Conservation (phyloP, 495 filamentous ascomycete species). For the Chaetomium cochliodes region DNA sequence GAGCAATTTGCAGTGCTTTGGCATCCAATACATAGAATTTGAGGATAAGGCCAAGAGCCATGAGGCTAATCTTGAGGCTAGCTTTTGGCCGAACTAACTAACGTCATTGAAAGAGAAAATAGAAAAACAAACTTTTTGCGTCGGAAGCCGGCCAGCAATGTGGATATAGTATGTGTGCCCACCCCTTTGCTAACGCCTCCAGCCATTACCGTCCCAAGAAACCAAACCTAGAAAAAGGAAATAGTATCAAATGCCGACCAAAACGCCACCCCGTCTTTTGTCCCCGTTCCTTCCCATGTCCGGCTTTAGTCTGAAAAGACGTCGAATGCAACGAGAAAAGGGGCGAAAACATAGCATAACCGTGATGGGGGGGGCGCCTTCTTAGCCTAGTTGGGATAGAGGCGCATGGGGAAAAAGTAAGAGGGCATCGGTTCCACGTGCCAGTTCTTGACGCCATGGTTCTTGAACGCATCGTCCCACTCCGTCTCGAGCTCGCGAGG, state of each 20-base stretch:
- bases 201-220: background rate
- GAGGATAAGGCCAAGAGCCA: background rate
- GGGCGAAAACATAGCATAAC: slow-evolving; percentile 3
- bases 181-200: background rate
- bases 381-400: slow-evolving; percentile 44
- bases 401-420: slow-evolving; percentile 50
- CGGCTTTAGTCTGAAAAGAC: slow-evolving; percentile 7
- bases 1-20: too few species aligned
- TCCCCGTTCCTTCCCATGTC: slow-evolving; percentile 1
- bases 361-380: background rate
- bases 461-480: slow-evolving; percentile 47
- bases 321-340: slow-evolving; percentile 9
- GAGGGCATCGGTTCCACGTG: slow-evolving; percentile 53
- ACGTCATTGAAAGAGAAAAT: background rate
- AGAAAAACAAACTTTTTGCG: background rate
- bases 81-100: background rate
- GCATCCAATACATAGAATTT: background rate
- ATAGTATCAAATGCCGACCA: background rate
- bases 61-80: background rate
- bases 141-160: slow-evolving; percentile 6
- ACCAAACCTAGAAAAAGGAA: background rate
- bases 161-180: background rate
- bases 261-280: slow-evolving; percentile 7
- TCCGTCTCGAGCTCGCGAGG: slow-evolving; percentile 44
- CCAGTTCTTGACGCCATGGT: slow-evolving; percentile 44